Evolutionary conservation across 768 basidiomycete genomes (phyloP), one percentile per base, ranked within the genome.

Genomic region (Scleroderma citrinum): DNA sequence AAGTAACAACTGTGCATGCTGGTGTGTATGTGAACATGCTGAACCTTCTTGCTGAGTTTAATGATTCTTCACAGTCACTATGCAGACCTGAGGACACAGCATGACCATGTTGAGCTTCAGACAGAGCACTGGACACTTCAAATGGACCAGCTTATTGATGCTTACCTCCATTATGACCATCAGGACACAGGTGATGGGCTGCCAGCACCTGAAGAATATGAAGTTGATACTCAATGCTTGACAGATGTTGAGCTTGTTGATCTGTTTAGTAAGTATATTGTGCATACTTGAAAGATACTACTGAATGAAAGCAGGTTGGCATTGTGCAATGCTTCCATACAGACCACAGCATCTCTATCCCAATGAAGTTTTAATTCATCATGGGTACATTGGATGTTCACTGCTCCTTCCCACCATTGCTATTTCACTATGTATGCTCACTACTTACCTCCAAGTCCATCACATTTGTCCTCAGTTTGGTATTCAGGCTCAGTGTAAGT

Each of bases 341-440:
- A n/a, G n/a, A 20, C 17, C 17, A n/a, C 37, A 35, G 4, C 44
- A 50, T 21, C 13, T 23, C 3, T 54, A 23, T 24, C 50, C 53
- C 12, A 56, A 59, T 36, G 49, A 59, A 20, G 45, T 2, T 3
- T n/a, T 59, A 0, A 43, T 57, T 16, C 17, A 5, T 7, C 29
- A 46, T 24, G 56, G 56, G 0, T 59, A 52, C 13, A 11, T 59
- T 1, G 53, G 58, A 1, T 48, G 48, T 23, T 54, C 51, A 0
- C 53, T 40, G 0, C 0, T 59, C 1, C 11, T 7, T 17, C 49
- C 55, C 0, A 46, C 34, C 1, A 16, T 59, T 17, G 52, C 59
- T 2, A 49, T 64, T 16, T 58, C 57, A 0, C 37, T 59, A 0
- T 43, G 36, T 5, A 61, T 48, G 0, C 53, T 66, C 26, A 48